Percentiles rank a stretch among this genome's conserved stretches.
phyloP scores from a whole-genome alignment of 768 basidiomycete species.

The Rhizopogon salebrosus region DNA sequence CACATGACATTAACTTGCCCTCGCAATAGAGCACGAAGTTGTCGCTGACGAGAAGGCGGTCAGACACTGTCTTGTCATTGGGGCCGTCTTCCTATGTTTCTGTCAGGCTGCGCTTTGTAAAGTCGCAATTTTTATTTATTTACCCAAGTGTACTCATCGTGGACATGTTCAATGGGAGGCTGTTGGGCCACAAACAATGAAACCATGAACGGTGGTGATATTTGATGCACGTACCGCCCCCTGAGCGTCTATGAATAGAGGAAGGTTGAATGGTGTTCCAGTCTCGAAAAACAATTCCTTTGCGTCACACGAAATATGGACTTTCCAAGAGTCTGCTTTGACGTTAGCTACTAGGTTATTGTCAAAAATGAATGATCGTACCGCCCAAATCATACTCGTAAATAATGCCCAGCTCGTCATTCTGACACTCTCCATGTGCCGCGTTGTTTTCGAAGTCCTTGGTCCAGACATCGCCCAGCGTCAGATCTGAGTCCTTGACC shows the following conservation, averaged over 20 bases:
- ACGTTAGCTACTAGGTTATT: background rate
- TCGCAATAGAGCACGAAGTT: conserved; percentile 21
- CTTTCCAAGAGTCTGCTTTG: conserved; percentile 19
- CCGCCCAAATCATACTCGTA: conserved; percentile 21
- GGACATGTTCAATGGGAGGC: conserved; percentile 19
- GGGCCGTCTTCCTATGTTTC: conserved; percentile 15
- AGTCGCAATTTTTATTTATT: background rate
- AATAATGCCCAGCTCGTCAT: conserved; percentile 16
- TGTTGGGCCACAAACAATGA: background rate
- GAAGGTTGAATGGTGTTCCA: conserved; percentile 12
- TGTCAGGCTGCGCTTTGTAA: background rate
- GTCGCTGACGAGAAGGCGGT: conserved; percentile 14
- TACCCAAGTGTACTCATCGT: conserved; percentile 2
- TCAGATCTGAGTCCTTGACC: conserved; percentile 17
- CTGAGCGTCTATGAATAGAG: conserved; percentile 14
- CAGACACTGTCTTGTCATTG: conserved; percentile 17
- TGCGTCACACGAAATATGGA: conserved; percentile 20
- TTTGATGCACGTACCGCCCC: conserved; percentile 14
- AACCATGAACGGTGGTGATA: background rate
- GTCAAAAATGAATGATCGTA: background rate
- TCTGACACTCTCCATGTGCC: conserved; percentile 20
- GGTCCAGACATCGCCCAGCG: conserved; percentile 22
- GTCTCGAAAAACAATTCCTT: conserved; percentile 7
- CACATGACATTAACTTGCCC: conserved; percentile 16
- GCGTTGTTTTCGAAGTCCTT: conserved; percentile 13